Evolutionary conservation across 306 rosid genomes (phyloP).

Genomic region (Citrullus amarus): DNA sequence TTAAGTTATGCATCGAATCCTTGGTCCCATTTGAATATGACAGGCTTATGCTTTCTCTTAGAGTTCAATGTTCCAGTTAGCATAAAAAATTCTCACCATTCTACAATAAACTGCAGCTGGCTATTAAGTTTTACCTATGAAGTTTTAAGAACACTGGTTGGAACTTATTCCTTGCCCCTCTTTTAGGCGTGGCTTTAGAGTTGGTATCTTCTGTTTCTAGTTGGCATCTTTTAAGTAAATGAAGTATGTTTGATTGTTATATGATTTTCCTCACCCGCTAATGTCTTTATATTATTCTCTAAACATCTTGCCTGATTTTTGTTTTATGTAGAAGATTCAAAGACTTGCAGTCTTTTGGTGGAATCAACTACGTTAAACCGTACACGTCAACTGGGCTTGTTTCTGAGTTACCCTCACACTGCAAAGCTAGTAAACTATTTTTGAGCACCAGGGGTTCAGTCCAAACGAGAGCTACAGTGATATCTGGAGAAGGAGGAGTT

Average conservation of each 20-base stretch:
- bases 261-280: not conserved
- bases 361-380: constrained; percentile 12
- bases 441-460: constrained; percentile 18
- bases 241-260: not conserved
- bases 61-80: not conserved
- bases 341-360: constrained; percentile 26
- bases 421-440: constrained; percentile 24
- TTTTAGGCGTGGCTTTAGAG: not conserved
- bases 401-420: constrained; percentile 22
- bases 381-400: constrained; percentile 10
- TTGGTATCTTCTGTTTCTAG: not conserved
- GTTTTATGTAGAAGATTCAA: constrained; percentile 27
- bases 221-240: not conserved
- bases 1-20: not conserved
- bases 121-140: not conserved
- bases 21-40: not conserved
- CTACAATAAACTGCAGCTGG: not conserved
- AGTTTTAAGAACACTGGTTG: not conserved
- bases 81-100: not conserved
- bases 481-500: constrained; percentile 39
- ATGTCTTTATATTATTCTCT: not conserved
- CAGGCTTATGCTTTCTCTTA: not conserved
- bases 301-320: not conserved
- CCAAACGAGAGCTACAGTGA: constrained; percentile 36
- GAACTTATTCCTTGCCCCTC: not conserved